Conservation (phyloP, 2,329 filamentous ascomycete genomes). For the Arthrinium puccinioides region DNA sequence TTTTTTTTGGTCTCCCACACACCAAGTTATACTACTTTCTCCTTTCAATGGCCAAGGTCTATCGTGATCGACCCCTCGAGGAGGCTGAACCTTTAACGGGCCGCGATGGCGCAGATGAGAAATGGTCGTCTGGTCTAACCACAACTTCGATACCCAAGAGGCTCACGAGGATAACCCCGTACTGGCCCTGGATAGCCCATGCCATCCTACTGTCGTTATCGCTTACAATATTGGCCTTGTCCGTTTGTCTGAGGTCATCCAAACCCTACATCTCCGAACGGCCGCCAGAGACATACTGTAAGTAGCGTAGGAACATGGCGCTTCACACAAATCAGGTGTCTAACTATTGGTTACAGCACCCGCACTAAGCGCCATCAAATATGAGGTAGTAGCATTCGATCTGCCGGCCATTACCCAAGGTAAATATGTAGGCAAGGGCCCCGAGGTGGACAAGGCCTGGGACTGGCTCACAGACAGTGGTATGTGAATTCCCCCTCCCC, state of each 20-base stretch:
- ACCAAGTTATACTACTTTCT: slow-evolving; percentile 5
- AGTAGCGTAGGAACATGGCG: slow-evolving; percentile 9
- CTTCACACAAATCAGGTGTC: not conserved
- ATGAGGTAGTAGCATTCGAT: slow-evolving; percentile 43
- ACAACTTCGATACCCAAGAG: slow-evolving; percentile 9
- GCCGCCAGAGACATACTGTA: slow-evolving; percentile 25
- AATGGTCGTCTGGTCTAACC: slow-evolving; percentile 11
- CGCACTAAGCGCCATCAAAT: slow-evolving; percentile 37
- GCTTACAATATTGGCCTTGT: slow-evolving; percentile 30
- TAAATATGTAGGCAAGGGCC: slow-evolving; percentile 46
- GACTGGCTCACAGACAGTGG: slow-evolving; percentile 24
- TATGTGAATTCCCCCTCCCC: too few relatives aligned
- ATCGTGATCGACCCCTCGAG: slow-evolving; percentile 27
- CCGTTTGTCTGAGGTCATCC: slow-evolving; percentile 28
- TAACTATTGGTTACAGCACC: slow-evolving; percentile 30
- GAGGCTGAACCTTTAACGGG: slow-evolving; percentile 28
- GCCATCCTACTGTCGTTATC: slow-evolving; percentile 31
- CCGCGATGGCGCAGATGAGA: slow-evolving; percentile 15
- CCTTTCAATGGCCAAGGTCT: slow-evolving; percentile 25
- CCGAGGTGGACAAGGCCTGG: slow-evolving; percentile 52
- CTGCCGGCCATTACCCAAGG: slow-evolving; percentile 37
- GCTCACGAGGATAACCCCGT: slow-evolving; percentile 14
- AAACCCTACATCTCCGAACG: slow-evolving; percentile 8
- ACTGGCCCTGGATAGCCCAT: slow-evolving; percentile 34
- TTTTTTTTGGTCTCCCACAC: not conserved